Evolutionary conservation across 768 basidiomycete genomes (phyloP).

Genomic region (Calocybe gangraenosa): DNA sequence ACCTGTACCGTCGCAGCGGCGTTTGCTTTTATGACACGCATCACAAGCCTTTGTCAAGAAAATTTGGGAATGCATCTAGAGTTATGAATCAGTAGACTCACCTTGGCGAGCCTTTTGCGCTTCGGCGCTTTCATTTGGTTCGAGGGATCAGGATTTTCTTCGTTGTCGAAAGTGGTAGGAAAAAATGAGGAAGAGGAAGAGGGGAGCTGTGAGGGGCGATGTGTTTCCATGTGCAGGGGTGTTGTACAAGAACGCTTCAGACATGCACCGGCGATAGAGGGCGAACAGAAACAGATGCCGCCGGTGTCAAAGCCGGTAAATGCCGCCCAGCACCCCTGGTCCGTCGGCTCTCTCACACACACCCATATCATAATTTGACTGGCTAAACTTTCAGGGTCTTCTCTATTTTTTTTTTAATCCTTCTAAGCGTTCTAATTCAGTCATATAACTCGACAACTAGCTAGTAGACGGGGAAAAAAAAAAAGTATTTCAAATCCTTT

Average conservation of each 20-base stretch:
- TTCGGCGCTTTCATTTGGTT: constrained; percentile 45
- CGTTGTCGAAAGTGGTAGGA: constrained; percentile 20
- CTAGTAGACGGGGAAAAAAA: too few species aligned
- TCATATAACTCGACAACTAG: too few species aligned
- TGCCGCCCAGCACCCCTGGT: constrained; percentile 15
- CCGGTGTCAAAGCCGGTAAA: constrained; percentile 23
- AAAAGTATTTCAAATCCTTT: too few species aligned
- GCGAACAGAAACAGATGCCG: constrained; percentile 23
- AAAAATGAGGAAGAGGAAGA: constrained; percentile 18
- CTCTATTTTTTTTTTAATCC: too few species aligned
- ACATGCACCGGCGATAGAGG: constrained; percentile 21
- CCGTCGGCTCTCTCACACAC: constrained; percentile 18
- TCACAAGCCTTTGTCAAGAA: constrained; percentile 54
- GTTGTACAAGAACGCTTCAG: constrained; percentile 17
- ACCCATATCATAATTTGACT: neutral
- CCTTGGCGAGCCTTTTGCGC: constrained; percentile 54
- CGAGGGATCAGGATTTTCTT: constrained; percentile 27
- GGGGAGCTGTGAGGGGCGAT: constrained; percentile 21
- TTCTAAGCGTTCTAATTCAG: too few species aligned
- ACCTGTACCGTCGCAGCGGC: constrained; percentile 82
- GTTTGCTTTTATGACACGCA: constrained; percentile 82
- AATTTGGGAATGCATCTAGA: constrained; percentile 11
- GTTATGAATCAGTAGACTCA: constrained; percentile 12
- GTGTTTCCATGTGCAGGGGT: constrained; percentile 32
- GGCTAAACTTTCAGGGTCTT: too few species aligned